Base-by-base conservation (phyloP, 345 rosid genomes). In the Erysimum cheiranthoides region DNA sequence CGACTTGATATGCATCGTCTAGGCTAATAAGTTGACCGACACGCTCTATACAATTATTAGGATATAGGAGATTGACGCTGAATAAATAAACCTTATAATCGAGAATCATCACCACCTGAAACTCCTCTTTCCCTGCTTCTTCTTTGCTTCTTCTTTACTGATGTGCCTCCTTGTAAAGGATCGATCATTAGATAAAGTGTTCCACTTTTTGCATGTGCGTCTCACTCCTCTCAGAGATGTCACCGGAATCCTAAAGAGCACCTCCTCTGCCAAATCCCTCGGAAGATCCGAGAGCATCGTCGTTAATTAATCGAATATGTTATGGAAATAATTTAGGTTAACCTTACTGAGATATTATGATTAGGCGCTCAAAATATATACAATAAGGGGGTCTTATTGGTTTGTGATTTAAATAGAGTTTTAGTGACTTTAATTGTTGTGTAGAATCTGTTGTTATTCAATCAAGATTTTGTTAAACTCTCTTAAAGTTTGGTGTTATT, bases 191-290 rank as follows among this genome's bases (percentile, higher is more conserved):
- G 10, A 13, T 14, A 30, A 30, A 56, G 38, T 31, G 30, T 56
- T 56, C 61, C 10, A 56, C 10, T 56, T 56, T 56, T 56, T 56
- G 61, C 38, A 56, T 17, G 61, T 56, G 1, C 0, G 5, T 13
- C 21, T 21, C 2, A 14, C 32, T 25, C 32, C 14, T 52, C 58
- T 52, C 58, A 27, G 14, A 52, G 14, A 52, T 52, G 5, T 52
- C 61, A 56, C 18, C 21, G 38, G 61, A 30, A 56, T 0, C 18
- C 36, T 56, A 14, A 5, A 56, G 10, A 56, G 11, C 30, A 51
- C 56, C 14, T 51, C 56, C 31, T 51, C 56, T 21, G 56, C 56
- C 57, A 51, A 10, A 25, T 25, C 32, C 57, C n/a, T 51, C 10
- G 56, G 56, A 18, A 51, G 57, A 25, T 51, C 32, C 1, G 32